These are phyloP conservation scores for Parachlorella kessleri DNA, from an alignment of 139 green algal genomes.

Conservation along the genomic window DNA sequence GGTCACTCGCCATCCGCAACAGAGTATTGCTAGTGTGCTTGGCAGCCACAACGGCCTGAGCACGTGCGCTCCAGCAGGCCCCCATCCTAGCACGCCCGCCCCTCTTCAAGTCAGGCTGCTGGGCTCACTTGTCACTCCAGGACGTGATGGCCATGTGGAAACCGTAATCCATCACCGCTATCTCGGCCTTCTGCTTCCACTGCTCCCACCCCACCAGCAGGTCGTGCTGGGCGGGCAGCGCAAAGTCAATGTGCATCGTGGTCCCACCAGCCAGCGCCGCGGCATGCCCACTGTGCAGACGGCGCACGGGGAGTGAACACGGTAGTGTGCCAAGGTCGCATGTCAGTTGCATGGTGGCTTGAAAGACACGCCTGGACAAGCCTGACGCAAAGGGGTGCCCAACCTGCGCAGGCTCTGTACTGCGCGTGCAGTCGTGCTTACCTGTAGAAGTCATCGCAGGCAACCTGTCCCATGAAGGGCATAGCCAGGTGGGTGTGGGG, in stretches of 20 bases:
- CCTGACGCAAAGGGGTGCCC: too few species aligned
- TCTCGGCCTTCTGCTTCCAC: slow-evolving; percentile 65
- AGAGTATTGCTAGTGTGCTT: too few species aligned
- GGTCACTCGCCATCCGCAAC: too few species aligned
- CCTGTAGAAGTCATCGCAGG: slow-evolving; percentile 84
- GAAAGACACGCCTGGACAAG: background rate
- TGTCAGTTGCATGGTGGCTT: background rate
- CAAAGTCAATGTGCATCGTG: slow-evolving; percentile 98
- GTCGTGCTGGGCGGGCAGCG: slow-evolving; percentile 81
- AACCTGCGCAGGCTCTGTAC: too few species aligned
- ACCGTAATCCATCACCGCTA: slow-evolving; percentile 88
- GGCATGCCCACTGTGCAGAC: slow-evolving; percentile 63
- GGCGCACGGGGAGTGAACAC: background rate
- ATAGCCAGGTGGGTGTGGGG: slow-evolving; percentile 97
- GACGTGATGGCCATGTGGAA: slow-evolving; percentile 96
- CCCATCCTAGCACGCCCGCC: too few species aligned
- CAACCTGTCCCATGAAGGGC: slow-evolving; percentile 89
- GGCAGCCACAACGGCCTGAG: too few species aligned
- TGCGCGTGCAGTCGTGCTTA: too few species aligned
- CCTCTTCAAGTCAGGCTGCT: too few species aligned
- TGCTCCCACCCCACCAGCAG: slow-evolving; percentile 61
- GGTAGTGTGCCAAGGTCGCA: background rate
- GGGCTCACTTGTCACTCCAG: slow-evolving; percentile 64
- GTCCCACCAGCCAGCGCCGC: slow-evolving; percentile 93
- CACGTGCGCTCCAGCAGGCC: too few species aligned